Evolutionary conservation across 345 rosid species (phyloP), one percentile per base, ranked within the genome.

Genomic region (Populus ilicifolia): DNA sequence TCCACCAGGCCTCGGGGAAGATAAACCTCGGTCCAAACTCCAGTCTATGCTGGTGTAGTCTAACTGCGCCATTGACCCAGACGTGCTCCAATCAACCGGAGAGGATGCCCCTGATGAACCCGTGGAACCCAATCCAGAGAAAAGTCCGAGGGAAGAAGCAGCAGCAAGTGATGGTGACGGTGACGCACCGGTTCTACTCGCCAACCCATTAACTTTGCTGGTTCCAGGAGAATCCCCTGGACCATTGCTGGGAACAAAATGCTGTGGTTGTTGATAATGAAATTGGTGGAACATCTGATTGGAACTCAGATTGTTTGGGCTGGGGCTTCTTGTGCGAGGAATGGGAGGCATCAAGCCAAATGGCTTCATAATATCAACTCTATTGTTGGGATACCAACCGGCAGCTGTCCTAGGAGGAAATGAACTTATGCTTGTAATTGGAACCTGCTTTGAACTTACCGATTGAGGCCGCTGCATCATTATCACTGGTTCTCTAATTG

Each of bases 1-100:
- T 70, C 87, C 89, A 36, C 77, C 72, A 6, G 85, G 77, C 71
- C 82, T 85, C 36, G 87, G 84, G 36, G 81, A 86, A 41, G 85
- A 56, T 77, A 83, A 63, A 43, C 90, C 86, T 71, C 88, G 87
- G 78, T 90, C 85, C 85, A 93, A 82, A 80, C 93, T 87, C 98
- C 98, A 94, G 87, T 94, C 98, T 68, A 94, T 83, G 77, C 74
- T 89, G 52, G 82, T 81, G 78, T 94, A 94, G 64, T 94, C 94
- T 39, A 88, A 75, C 71, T 86, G 88, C 44, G 88, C 78, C 81
- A 85, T 80, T 1, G 87, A 81, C 62, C 92, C 88, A 50, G 90
- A 88, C 12, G 88, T 89, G 74, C 82, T 84, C 97, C 98, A 92
- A 80, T 94, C 93, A 56, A 92, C 88, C 0, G 89, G 91, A 68